Conservation (phyloP, 345 rosid species). For the Ceriops zippeliana region DNA sequence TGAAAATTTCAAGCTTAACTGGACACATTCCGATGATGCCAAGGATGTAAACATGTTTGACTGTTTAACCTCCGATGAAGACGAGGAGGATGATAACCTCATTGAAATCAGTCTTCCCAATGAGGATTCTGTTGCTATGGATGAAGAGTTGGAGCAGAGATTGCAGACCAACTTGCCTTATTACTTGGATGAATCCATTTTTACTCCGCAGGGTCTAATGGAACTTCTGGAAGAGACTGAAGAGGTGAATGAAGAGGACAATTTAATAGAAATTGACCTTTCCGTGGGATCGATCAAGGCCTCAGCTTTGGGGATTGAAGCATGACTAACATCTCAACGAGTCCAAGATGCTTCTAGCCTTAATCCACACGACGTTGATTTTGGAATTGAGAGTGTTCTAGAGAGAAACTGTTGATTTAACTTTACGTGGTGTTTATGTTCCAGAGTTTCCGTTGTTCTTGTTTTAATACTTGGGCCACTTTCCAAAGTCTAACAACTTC, state of each 20-base stretch:
- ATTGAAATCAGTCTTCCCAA: slow-evolving; percentile 59
- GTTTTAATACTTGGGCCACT: too few species aligned
- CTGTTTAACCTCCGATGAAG: slow-evolving; percentile 25
- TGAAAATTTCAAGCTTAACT: slow-evolving; percentile 27
- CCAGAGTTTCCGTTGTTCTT: neutral
- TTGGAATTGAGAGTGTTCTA: slow-evolving; percentile 2
- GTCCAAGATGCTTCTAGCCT: neutral
- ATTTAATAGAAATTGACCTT: slow-evolving; percentile 77
- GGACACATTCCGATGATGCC: slow-evolving; percentile 21
- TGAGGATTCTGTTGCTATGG: slow-evolving; percentile 17
- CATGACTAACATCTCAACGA: neutral
- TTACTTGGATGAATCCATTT: slow-evolving; percentile 28
- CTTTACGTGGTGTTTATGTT: neutral
- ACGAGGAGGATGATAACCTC: slow-evolving; percentile 50
- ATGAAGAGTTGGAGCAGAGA: slow-evolving; percentile 26
- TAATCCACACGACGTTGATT: slow-evolving; percentile 11
- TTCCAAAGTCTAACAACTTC: too few species aligned
- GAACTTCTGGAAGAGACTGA: slow-evolving; percentile 46
- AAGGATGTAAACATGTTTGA: slow-evolving; percentile 23
- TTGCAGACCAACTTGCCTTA: slow-evolving; percentile 17
- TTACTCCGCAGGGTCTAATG: slow-evolving; percentile 34
- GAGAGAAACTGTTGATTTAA: neutral
- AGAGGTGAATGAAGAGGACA: slow-evolving; percentile 60
- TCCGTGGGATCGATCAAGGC: slow-evolving; percentile 67
- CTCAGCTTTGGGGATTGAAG: slow-evolving; percentile 29